A percentile compares a stretch with the other conserved stretches of the same genome.
phyloP scores from a whole-genome alignment of 1,284 basidiomycete genomes.

The Rugosomyces carneus region DNA sequence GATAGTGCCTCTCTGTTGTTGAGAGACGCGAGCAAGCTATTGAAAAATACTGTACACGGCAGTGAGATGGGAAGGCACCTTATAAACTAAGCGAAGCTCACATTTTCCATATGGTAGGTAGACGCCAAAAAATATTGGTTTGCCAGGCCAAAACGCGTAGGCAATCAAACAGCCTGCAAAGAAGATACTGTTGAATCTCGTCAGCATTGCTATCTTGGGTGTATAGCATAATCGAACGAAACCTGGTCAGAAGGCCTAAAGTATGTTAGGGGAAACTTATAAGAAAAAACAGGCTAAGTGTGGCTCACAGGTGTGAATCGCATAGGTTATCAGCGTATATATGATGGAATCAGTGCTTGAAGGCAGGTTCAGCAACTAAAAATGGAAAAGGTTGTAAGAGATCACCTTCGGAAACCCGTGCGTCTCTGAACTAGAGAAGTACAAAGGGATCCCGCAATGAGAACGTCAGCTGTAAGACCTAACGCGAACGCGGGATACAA shows the following conservation, averaged over 20 bases:
- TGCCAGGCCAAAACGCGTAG: constrained; percentile 25
- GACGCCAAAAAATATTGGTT: constrained; percentile 27
- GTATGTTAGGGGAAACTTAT: neutral
- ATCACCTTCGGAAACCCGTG: constrained; percentile 19
- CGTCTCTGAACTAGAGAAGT: constrained; percentile 14
- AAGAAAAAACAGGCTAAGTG: neutral
- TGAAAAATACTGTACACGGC: constrained; percentile 22
- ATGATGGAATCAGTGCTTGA: constrained; percentile 27
- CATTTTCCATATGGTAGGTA: constrained; percentile 28
- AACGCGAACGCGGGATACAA: constrained; percentile 18
- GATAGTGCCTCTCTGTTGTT: neutral
- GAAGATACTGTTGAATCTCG: constrained; percentile 15
- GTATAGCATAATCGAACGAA: neutral
- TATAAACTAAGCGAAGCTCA: constrained; percentile 9
- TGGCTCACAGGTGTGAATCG: constrained; percentile 25
- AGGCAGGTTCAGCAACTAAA: neutral
- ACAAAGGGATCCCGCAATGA: constrained; percentile 20
- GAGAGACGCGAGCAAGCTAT: constrained; percentile 24
- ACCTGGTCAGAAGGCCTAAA: constrained; percentile 12
- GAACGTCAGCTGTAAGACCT: constrained; percentile 18
- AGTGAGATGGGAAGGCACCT: neutral
- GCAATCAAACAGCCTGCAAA: constrained; percentile 26
- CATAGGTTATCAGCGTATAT: constrained; percentile 25
- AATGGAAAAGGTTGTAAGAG: neutral
- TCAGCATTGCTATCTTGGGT: neutral